Conservation (phyloP, 2,329 filamentous ascomycete genomes). For the Malbranchea zuffiana region DNA sequence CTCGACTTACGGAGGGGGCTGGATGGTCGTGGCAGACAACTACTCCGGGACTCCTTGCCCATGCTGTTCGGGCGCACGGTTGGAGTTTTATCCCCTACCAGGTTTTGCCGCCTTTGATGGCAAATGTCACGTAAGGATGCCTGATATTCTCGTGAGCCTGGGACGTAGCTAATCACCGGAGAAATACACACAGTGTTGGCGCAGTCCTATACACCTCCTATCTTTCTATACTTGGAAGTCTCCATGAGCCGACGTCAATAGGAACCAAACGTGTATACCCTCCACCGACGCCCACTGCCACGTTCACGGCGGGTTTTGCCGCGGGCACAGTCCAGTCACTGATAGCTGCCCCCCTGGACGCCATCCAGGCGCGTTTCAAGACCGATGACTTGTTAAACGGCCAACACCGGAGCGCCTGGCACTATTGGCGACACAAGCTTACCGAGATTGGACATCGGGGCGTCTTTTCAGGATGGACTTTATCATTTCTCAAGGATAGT, state of each 20-base stretch:
- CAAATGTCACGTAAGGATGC: conserved; percentile 45
- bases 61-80: conserved; percentile 50
- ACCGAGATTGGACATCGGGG: conserved; percentile 49
- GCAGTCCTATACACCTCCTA: conserved; percentile 55
- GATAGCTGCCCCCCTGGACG: conserved; percentile 52
- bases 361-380: conserved; percentile 51
- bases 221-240: conserved; percentile 46
- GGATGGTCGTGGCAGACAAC: conserved; percentile 52
- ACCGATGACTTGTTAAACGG: conserved; percentile 49
- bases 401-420: conserved; percentile 53
- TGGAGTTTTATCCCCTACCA: conserved; percentile 56
- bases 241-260: conserved; percentile 49
- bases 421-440: conserved; percentile 49
- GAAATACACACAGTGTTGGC: conserved; percentile 38
- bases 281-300: conserved; percentile 42
- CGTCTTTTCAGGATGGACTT: conserved; percentile 52
- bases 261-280: conserved; percentile 50
- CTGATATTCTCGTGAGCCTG: conserved; percentile 1
- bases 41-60: conserved; percentile 49
- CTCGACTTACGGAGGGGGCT: conserved; percentile 32
- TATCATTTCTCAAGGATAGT: conserved; percentile 50
- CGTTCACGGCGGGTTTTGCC: conserved; percentile 49
- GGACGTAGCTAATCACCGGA: conserved; percentile 1
- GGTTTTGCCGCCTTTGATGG: conserved; percentile 51
- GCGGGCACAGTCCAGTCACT: conserved; percentile 52